phyloP scores from a whole-genome alignment of 345 rosid species.

The Murraya koenigii region DNA sequence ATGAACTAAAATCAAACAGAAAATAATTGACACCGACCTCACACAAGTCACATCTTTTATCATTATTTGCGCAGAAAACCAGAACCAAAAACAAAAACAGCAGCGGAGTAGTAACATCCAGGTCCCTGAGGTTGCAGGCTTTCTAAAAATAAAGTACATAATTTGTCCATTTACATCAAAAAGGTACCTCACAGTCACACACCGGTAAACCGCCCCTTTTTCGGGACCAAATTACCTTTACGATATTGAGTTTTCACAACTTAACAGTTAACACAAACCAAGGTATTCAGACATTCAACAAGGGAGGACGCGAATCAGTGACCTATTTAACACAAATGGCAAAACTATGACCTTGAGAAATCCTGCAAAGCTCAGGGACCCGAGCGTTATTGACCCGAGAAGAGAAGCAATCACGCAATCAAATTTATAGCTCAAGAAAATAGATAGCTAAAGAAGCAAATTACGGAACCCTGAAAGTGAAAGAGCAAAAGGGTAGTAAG shows the following conservation, averaged over 20 bases:
- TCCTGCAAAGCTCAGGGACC: neutral
- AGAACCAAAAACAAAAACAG: neutral
- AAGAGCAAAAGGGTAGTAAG: neutral
- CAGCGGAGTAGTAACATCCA: neutral
- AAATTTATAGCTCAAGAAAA: neutral
- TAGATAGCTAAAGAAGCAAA: neutral
- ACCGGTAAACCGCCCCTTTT: too few relatives aligned
- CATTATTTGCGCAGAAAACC: neutral
- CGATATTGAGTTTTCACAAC: too few relatives aligned
- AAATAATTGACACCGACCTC: neutral
- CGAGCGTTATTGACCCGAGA: neutral
- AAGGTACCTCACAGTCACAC: too few relatives aligned
- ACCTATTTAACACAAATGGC: neutral
- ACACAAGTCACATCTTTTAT: conserved; percentile 1
- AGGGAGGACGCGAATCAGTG: neutral
- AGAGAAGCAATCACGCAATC: neutral
- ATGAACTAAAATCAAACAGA: neutral
- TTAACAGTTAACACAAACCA: too few relatives aligned
- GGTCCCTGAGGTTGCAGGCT: neutral
- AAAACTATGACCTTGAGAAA: neutral
- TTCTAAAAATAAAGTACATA: too few relatives aligned
- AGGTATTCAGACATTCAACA: neutral
- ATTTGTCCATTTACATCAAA: neutral
- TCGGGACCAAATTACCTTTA: too few relatives aligned
- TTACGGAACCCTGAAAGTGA: conserved; percentile 1